Evolutionary conservation across 148 eudicot species (phyloP).

Genomic region (Dianthus caryophyllus): DNA sequence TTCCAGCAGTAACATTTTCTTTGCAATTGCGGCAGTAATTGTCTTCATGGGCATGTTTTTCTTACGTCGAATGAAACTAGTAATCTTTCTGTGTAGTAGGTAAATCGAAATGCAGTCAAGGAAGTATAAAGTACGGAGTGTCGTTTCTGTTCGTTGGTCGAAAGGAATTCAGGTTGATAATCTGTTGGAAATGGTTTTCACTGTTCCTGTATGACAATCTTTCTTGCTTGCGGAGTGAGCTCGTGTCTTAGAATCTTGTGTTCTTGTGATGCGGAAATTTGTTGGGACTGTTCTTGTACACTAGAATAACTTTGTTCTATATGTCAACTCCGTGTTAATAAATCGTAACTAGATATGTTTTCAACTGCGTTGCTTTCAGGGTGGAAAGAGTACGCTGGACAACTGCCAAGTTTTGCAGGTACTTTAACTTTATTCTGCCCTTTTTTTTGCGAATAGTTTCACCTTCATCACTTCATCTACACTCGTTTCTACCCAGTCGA

Average conservation of each 20-base stretch:
- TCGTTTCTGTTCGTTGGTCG: not conserved
- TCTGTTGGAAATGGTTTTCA: not conserved
- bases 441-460: not conserved
- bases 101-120: not conserved
- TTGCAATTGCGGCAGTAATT: not conserved
- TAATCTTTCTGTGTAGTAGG: not conserved
- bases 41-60: not conserved
- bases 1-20: not conserved
- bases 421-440: conserved; percentile 6
- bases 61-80: not conserved
- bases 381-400: conserved; percentile 90
- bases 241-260: not conserved
- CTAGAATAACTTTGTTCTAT: not conserved
- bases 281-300: not conserved
- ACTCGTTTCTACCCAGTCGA: not conserved
- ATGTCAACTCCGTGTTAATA: not conserved
- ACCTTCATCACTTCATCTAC: not conserved
- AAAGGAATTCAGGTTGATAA: not conserved
- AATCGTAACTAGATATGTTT: not conserved
- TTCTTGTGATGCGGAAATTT: too few species aligned
- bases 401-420: conserved; percentile 99
- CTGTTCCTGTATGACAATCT: not conserved
- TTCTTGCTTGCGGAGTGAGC: not conserved
- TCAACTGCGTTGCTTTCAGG: conserved; percentile 48
- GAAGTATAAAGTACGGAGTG: not conserved